Evolutionary conservation across 108 stramenopile species (phyloP), one percentile per base, ranked within the genome.

Genomic region (Schizochytrium sp.): DNA sequence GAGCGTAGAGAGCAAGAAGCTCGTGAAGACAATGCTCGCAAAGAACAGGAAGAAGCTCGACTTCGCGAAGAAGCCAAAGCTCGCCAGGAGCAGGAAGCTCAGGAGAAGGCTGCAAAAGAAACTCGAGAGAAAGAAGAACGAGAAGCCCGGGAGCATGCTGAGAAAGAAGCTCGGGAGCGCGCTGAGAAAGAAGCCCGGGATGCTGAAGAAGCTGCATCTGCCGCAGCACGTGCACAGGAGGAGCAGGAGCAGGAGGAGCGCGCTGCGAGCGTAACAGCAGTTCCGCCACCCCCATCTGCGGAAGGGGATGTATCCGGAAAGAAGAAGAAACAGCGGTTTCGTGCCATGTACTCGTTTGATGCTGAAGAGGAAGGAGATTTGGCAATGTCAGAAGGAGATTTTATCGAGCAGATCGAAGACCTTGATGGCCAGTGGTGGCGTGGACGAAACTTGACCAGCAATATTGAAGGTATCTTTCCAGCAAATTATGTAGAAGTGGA

Each of bases 361-460:
- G 76, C 50, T 53, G 76, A 83, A 50, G 76, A 83, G 47, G 50
- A 83, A 5, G 76, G 53, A 10, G 76, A 83, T 28, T 28, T 83
- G 47, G 28, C 28, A 10, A 55, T 83, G 28, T 47, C 47, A 83
- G 50, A 49, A n/a, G 76, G 53, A 17, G 76, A 83, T 28, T 10
- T 55, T 2, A 83, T 83, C 47, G 76, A 55, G 28, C 12, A 55
- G 10, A n/a, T 83, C 8, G 76, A 83, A 53, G 76, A 83, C 28
- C 19, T 83, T 28, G 76, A 83, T 40, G 76, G 53, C 10, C 47
- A 83, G 50, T 83, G 76, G 76, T 83, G 76, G 76, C 76, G 28
- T 5, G 76, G 76, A 1, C 47, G 76, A n/a, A 83, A 83, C 40
- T 17, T 55, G 8, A 10, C 50, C 28, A 83, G 15, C n/a, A 12